Evolutionary conservation across 1,284 basidiomycete species (phyloP).

Genomic region (Austroboletus novae-zelandiae): DNA sequence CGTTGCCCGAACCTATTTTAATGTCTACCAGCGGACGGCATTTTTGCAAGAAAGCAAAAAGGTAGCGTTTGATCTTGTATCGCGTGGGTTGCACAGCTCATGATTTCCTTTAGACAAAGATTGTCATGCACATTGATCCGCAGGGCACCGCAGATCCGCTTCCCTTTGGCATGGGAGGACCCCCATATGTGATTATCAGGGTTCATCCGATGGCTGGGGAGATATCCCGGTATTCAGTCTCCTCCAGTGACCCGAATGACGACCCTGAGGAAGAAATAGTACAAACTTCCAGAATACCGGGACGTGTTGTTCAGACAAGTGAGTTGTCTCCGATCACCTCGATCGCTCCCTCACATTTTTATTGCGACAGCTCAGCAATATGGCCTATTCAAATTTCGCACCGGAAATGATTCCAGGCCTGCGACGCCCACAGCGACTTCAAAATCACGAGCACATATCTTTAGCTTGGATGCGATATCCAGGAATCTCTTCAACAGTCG

Average conservation of each 20-base stretch:
- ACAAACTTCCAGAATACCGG: slow-evolving; percentile 70
- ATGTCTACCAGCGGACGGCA: slow-evolving; percentile 76
- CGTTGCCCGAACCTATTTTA: slow-evolving; percentile 78
- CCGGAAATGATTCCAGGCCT: slow-evolving; percentile 71
- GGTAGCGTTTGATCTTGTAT: slow-evolving; percentile 41
- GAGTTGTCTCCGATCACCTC: slow-evolving; percentile 28
- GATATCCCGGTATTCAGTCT: slow-evolving; percentile 72
- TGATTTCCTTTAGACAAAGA: slow-evolving; percentile 63
- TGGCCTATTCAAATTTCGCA: slow-evolving; percentile 81
- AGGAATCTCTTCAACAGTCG: slow-evolving; percentile 69
- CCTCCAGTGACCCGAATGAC: slow-evolving; percentile 68
- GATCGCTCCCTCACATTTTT: slow-evolving; percentile 5
- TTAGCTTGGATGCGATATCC: slow-evolving; percentile 82
- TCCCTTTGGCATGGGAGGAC: slow-evolving; percentile 63
- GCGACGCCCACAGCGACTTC: slow-evolving; percentile 70
- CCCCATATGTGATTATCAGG: slow-evolving; percentile 72
- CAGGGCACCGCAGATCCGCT: slow-evolving; percentile 71
- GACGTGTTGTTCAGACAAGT: slow-evolving; percentile 79
- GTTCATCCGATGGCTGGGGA: slow-evolving; percentile 81
- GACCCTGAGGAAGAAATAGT: slow-evolving; percentile 80
- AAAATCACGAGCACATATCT: slow-evolving; percentile 76
- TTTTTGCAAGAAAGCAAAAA: slow-evolving; percentile 76
- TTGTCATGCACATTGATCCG: slow-evolving; percentile 81
- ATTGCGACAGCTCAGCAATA: slow-evolving; percentile 71
- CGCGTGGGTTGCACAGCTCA: slow-evolving; percentile 5